phyloP scores from a whole-genome alignment of 108 stramenopile species.

The Cylindrotheca closterium region DNA sequence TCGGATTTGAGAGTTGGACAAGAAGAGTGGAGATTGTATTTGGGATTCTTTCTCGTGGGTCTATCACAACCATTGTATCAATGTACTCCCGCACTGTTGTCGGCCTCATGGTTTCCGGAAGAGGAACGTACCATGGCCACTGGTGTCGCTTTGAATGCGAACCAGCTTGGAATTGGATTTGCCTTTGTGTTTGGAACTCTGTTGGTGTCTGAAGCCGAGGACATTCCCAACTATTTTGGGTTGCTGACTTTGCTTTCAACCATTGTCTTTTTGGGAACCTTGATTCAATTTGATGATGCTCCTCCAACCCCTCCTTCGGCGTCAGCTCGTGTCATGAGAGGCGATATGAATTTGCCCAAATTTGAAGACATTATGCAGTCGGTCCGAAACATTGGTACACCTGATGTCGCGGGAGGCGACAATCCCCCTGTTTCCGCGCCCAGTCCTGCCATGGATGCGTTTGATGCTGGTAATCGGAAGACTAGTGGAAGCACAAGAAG shows the following conservation, averaged over 20 bases:
- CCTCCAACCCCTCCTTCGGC: slow-evolving; percentile 85
- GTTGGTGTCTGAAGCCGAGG: slow-evolving; percentile 61
- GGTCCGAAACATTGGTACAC: slow-evolving; percentile 18
- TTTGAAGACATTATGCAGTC: slow-evolving; percentile 32
- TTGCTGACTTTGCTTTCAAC: slow-evolving; percentile 70
- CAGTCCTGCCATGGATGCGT: slow-evolving; percentile 1
- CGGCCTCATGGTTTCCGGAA: slow-evolving; percentile 84
- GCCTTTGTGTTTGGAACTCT: slow-evolving; percentile 87
- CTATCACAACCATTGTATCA: slow-evolving; percentile 82
- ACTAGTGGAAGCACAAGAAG: slow-evolving; percentile 1
- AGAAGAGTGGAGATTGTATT: slow-evolving; percentile 70
- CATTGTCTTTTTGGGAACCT: slow-evolving; percentile 68
- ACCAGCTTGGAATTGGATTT: slow-evolving; percentile 87
- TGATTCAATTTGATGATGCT: slow-evolving; percentile 88
- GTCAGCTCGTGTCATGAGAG: slow-evolving; percentile 56
- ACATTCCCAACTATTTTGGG: slow-evolving; percentile 81
- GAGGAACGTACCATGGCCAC: slow-evolving; percentile 89
- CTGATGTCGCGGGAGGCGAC: slow-evolving; percentile 1
- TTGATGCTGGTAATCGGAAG: background rate
- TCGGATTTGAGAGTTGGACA: slow-evolving; percentile 40
- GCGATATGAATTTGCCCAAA: slow-evolving; percentile 64
- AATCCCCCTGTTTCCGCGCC: background rate
- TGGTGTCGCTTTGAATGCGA: slow-evolving; percentile 85
- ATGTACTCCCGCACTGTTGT: slow-evolving; percentile 77
- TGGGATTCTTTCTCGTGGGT: slow-evolving; percentile 88